Conservation (phyloP, 1,139 yeast genomes). For the Magnusiomyces clavatus region DNA sequence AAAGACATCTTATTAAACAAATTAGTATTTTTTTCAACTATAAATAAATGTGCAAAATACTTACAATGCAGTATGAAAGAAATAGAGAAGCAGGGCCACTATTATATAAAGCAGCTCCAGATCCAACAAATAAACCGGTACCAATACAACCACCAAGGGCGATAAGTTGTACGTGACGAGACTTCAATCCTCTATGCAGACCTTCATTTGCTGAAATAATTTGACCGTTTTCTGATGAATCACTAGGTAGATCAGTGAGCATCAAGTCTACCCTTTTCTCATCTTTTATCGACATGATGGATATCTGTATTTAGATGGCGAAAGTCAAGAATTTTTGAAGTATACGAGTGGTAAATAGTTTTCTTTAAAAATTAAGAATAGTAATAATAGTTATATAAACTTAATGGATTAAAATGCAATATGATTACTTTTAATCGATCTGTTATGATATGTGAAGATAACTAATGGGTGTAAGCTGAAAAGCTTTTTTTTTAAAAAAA, state of each 20-base stretch:
- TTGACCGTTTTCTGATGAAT: neutral
- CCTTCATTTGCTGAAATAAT: neutral
- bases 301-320: neutral
- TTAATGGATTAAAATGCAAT: too few species aligned
- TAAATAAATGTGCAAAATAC: too few species aligned
- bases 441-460: neutral
- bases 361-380: too few species aligned
- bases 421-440: too few species aligned
- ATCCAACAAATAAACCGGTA: conserved; percentile 63
- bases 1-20: conserved; percentile 33
- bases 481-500: too few species aligned
- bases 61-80: conserved; percentile 42
- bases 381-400: too few species aligned
- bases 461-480: neutral
- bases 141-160: conserved; percentile 89
- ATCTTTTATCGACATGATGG: neutral
- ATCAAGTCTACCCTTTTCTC: neutral
- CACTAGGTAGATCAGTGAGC: conserved; percentile 1
- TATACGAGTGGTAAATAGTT: too few species aligned
- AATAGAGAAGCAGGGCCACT: conserved; percentile 66
- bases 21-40: too few species aligned
- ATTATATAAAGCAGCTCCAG: conserved; percentile 47
- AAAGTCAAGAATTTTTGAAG: too few species aligned
- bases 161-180: conserved; percentile 68
- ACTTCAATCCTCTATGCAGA: conserved; percentile 38